A percentile compares a stretch with the other conserved stretches of the same genome.
Evolutionary conservation across 805 yeast species (phyloP).

Genomic region (Suhomyces canberraensis): DNA sequence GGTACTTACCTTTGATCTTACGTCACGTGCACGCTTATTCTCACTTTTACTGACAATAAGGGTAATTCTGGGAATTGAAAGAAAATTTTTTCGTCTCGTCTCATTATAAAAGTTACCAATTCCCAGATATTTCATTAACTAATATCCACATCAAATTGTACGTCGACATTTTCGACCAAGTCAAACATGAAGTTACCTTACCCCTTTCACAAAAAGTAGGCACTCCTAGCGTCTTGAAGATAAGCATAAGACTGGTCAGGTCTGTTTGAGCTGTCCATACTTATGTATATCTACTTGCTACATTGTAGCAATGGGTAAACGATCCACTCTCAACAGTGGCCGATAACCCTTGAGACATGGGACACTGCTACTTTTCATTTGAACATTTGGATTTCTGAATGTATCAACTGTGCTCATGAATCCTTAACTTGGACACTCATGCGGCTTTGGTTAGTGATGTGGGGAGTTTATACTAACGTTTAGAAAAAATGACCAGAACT

Average conservation of each 20-base stretch:
- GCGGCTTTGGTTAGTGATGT: constrained; percentile 20
- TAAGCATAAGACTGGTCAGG: constrained; percentile 2
- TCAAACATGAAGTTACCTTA: constrained; percentile 1
- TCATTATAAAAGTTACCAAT: background rate
- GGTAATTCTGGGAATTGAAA: background rate
- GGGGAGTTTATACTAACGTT: constrained; percentile 6
- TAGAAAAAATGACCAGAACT: constrained; percentile 80
- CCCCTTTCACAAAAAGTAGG: constrained; percentile 2
- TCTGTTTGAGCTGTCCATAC: constrained; percentile 1
- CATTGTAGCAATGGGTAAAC: constrained; percentile 7
- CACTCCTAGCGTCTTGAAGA: constrained; percentile 8
- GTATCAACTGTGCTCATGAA: constrained; percentile 26
- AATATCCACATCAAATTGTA: background rate
- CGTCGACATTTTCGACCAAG: constrained; percentile 2
- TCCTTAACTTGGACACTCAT: constrained; percentile 39
- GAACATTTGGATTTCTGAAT: no score
- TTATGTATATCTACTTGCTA: constrained; percentile 5
- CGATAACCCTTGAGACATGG: constrained; percentile 17
- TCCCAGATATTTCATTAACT: background rate
- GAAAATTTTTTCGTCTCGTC: background rate
- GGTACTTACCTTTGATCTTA: background rate
- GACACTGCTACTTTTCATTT: no score
- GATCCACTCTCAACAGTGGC: constrained; percentile 14
- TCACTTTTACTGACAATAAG: background rate
- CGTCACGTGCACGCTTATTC: background rate